Percentiles rank a stretch among this genome's conserved stretches.
These are phyloP conservation scores for Mycena maculata DNA, from an alignment of 768 basidiomycete genomes.

Conservation along the genomic window DNA sequence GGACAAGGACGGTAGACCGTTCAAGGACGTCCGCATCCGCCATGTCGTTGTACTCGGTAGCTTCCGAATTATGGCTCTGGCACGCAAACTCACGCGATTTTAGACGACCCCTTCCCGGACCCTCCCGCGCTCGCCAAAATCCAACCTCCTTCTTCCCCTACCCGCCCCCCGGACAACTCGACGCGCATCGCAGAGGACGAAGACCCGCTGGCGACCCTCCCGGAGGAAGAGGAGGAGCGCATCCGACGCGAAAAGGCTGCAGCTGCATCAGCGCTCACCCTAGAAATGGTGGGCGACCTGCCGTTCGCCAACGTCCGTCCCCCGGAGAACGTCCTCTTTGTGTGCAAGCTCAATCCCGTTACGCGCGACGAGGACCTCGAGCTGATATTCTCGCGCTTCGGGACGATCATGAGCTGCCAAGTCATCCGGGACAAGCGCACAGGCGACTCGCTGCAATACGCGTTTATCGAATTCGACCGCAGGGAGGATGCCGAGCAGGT, in stretches of 20 bases:
- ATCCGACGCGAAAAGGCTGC: slow-evolving; percentile 89
- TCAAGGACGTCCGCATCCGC: slow-evolving; percentile 94
- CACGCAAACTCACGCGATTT: slow-evolving; percentile 9
- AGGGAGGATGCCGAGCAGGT: slow-evolving; percentile 95
- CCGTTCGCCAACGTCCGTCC: slow-evolving; percentile 98
- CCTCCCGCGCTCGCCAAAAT: slow-evolving; percentile 71
- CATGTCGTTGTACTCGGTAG: slow-evolving; percentile 96
- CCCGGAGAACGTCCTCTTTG: slow-evolving; percentile 97
- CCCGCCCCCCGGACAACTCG: slow-evolving; percentile 83
- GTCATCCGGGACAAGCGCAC: slow-evolving; percentile 96
- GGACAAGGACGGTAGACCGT: slow-evolving; percentile 88
- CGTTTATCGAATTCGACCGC: slow-evolving; percentile 98
- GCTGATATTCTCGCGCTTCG: slow-evolving; percentile 96
- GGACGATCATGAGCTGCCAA: slow-evolving; percentile 96
- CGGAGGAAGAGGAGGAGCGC: slow-evolving; percentile 88
- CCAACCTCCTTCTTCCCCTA: slow-evolving; percentile 80
- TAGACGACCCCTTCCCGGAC: slow-evolving; percentile 96
- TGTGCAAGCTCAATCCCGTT: slow-evolving; percentile 97
- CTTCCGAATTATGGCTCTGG: slow-evolving; percentile 42
- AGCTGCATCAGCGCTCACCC: slow-evolving; percentile 90
- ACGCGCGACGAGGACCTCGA: slow-evolving; percentile 97
- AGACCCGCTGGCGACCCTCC: slow-evolving; percentile 82
- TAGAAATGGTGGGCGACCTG: slow-evolving; percentile 99
- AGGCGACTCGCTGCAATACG: slow-evolving; percentile 96
- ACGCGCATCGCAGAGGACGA: slow-evolving; percentile 96